These are phyloP conservation scores for Polygonum maritimum DNA, from an alignment of 148 eudicot species.

Conservation along the genomic window DNA sequence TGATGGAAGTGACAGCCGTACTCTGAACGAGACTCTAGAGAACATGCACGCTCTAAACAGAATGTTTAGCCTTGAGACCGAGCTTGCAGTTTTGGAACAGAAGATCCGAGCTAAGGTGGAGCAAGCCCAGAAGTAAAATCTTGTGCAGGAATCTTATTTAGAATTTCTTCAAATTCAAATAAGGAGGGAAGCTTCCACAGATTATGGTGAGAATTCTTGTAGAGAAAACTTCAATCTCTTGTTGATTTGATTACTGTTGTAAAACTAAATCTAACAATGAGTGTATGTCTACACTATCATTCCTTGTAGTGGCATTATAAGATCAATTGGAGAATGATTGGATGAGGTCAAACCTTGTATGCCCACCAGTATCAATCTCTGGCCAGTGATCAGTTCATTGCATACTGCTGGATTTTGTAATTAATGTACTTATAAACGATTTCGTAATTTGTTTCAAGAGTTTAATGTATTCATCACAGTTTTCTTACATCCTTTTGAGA, in stretches of 20 bases:
- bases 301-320: conserved; percentile 9
- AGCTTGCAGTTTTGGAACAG: conserved; percentile 77
- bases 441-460: not conserved
- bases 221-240: conserved; percentile 7
- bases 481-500: no score
- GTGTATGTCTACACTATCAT: conserved; percentile 17
- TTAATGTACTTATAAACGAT: conserved; percentile 15
- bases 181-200: conserved; percentile 28
- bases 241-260: conserved; percentile 18
- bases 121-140: conserved; percentile 52
- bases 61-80: conserved; percentile 93
- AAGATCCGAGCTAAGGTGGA: conserved; percentile 90
- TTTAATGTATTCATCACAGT: not conserved
- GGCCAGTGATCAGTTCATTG: conserved; percentile 9
- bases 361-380: conserved; percentile 9
- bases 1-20: conserved; percentile 85
- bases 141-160: conserved; percentile 6
- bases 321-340: conserved; percentile 4
- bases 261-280: conserved; percentile 16
- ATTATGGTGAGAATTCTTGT: conserved; percentile 8
- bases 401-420: conserved; percentile 18
- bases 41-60: conserved; percentile 92
- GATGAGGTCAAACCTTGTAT: conserved; percentile 14
- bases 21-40: conserved; percentile 73
- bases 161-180: conserved; percentile 26